phyloP scores from a whole-genome alignment of 1,284 basidiomycete genomes.

The Rhodotorula sp. region DNA sequence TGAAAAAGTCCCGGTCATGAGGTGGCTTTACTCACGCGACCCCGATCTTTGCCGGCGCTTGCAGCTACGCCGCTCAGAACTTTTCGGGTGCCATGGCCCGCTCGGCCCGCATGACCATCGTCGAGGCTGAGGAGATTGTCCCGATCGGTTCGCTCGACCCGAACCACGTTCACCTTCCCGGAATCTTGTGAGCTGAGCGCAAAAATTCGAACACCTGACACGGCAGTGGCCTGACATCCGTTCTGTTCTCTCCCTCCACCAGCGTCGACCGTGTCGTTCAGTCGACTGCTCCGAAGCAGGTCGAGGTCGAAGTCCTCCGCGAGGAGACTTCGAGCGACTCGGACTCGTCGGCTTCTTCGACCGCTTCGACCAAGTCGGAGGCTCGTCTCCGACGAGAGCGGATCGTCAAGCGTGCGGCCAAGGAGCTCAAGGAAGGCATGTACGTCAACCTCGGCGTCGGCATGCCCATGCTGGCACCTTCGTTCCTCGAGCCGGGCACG shows the following conservation, averaged over 20 bases:
- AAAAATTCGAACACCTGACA: background rate
- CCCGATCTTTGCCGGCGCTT: background rate
- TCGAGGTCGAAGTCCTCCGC: slow-evolving; percentile 56
- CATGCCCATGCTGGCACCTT: slow-evolving; percentile 90
- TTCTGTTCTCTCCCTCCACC: background rate
- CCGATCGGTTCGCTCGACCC: slow-evolving; percentile 79
- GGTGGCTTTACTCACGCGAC: background rate
- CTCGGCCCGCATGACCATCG: slow-evolving; percentile 84
- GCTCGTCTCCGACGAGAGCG: slow-evolving; percentile 61
- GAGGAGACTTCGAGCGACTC: slow-evolving; percentile 22
- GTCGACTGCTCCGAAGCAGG: slow-evolving; percentile 66
- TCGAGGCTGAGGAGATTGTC: slow-evolving; percentile 92
- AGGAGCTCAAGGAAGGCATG: slow-evolving; percentile 79
- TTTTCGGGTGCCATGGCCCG: slow-evolving; percentile 83
- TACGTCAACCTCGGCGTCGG: slow-evolving; percentile 56
- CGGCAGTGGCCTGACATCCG: background rate
- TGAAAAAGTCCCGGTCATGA: slow-evolving; percentile 42
- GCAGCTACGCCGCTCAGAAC: slow-evolving; percentile 81
- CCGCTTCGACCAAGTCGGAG: slow-evolving; percentile 53
- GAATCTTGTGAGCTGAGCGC: slow-evolving; percentile 41
- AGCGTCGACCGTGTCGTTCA: slow-evolving; percentile 44
- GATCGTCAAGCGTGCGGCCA: slow-evolving; percentile 81
- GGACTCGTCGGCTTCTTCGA: slow-evolving; percentile 24
- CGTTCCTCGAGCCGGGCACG: slow-evolving; percentile 73
- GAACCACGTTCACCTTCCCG: slow-evolving; percentile 63